Evolutionary conservation across 1,284 basidiomycete genomes (phyloP).

Genomic region (Farysia itapuensis): DNA sequence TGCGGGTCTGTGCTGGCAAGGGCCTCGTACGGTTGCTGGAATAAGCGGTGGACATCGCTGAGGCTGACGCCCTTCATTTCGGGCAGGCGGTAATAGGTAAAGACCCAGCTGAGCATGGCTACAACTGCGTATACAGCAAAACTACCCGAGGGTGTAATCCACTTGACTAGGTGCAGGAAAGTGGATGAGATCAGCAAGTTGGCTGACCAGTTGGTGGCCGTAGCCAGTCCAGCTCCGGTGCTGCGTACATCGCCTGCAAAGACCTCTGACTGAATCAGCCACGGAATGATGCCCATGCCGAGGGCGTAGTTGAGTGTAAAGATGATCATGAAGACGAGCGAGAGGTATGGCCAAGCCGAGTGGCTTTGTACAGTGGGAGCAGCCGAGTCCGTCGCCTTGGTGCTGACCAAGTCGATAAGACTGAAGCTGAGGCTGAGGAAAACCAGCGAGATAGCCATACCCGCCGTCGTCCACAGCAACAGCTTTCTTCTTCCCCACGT

Average conservation of each 20-base stretch:
- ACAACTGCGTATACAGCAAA: conserved; percentile 40
- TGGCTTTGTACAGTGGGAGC: not conserved
- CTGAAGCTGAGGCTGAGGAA: conserved; percentile 33
- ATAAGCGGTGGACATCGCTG: conserved; percentile 33
- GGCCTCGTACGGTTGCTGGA: too few relatives aligned
- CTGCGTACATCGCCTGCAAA: conserved; percentile 36
- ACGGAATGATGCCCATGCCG: conserved; percentile 47
- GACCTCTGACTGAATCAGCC: conserved; percentile 49
- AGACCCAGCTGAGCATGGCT: conserved; percentile 30
- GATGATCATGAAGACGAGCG: conserved; percentile 31
- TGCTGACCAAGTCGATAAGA: conserved; percentile 19
- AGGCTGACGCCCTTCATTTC: conserved; percentile 35
- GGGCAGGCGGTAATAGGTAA: conserved; percentile 40
- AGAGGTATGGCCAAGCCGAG: conserved; percentile 27
- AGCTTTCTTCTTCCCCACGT: conserved; percentile 39
- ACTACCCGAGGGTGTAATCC: conserved; percentile 29
- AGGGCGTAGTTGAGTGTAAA: conserved; percentile 46
- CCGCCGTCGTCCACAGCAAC: conserved; percentile 42
- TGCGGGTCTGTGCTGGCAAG: too few relatives aligned
- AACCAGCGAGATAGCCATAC: conserved; percentile 23
- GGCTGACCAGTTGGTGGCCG: conserved; percentile 41
- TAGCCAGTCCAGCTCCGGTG: conserved; percentile 37
- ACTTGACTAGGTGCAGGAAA: conserved; percentile 31
- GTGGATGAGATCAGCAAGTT: conserved; percentile 38
- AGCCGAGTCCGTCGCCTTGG: not conserved